Evolutionary conservation across 2,329 filamentous ascomycete species (phyloP), one percentile per base, ranked within the genome.

Genomic region (Colletotrichum abscissum): DNA sequence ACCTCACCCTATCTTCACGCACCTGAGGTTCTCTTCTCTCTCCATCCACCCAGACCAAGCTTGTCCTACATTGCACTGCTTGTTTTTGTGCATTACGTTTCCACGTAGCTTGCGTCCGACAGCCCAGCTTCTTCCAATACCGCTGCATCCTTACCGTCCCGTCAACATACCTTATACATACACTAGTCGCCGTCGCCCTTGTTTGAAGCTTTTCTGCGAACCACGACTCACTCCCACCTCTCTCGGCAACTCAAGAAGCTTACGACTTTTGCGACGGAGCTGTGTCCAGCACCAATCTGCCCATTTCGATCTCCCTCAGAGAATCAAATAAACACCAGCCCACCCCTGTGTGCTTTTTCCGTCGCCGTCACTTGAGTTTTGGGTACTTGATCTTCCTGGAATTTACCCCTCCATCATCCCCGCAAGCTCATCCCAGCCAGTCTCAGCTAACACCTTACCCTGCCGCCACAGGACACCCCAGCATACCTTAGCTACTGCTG

Each of bases 401-500:
- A 70, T 57, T 73, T 71, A 73, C 67, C 71, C 71, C 71, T 73
- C 71, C 71, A 73, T 73, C 42, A n/a, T 73, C 67, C 71, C 71
- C 67, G 62, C 62, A 73, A 73, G 71, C 71, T 73, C 71, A 73
- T 73, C 71, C 71, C 67, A 66, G 67, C 71, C 67, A 62, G 49
- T 52, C 71, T 62, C 71, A 73, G 67, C 62, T 66, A 73, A 71
- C 56, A 73, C 65, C 30, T 57, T 63, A 63, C 26, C 65, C 65
- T 68, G 30, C 62, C 69, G 38, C 58, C 69, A 69, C 30, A 59
- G 65, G 30, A 69, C 52, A 56, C 56, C 56, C 62, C 42, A 66
- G 66, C 59, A 69, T 46, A 42, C 38, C 38, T 42, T 42, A 59
- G 54, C 28, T 62, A 56, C 56, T 62, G 67, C 26, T 62, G 26